Percentiles rank a stretch among this genome's conserved stretches.
Evolutionary conservation across 352 stramenopile genomes (phyloP).

Genomic region (Phytophthora multivora): DNA sequence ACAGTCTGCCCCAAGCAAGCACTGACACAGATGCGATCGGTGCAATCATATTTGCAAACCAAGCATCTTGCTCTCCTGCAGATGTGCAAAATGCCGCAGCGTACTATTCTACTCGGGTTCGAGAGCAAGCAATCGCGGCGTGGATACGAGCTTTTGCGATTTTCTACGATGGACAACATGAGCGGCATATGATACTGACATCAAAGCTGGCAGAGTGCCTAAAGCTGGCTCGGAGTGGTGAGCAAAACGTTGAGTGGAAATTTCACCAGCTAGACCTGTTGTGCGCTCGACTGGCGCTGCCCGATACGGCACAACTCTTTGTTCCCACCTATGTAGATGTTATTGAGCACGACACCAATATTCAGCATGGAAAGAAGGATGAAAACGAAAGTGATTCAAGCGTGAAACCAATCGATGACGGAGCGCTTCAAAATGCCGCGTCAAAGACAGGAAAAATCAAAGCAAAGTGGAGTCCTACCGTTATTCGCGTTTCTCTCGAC

Average conservation of each 20-base stretch:
- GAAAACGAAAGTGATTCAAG: conserved; percentile 28
- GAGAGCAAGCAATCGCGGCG: conserved; percentile 68
- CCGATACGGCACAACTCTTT: conserved; percentile 80
- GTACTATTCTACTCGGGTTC: conserved; percentile 59
- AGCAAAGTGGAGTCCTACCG: conserved; percentile 61
- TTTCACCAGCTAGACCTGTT: conserved; percentile 83
- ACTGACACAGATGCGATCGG: conserved; percentile 41
- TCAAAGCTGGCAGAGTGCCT: conserved; percentile 64
- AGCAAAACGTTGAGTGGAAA: conserved; percentile 50
- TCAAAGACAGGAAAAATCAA: conserved; percentile 68
- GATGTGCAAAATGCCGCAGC: conserved; percentile 52
- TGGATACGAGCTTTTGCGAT: conserved; percentile 78
- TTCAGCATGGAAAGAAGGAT: conserved; percentile 31
- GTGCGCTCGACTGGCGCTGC: conserved; percentile 72
- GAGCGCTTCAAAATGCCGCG: conserved; percentile 59
- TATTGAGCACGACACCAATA: conserved; percentile 46
- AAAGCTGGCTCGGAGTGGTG: conserved; percentile 31
- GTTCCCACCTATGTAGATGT: conserved; percentile 72
- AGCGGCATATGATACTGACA: conserved; percentile 60
- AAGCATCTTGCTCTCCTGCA: conserved; percentile 29
- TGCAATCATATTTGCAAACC: conserved; percentile 47
- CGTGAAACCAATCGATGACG: conserved; percentile 65
- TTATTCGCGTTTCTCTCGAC: conserved; percentile 64
- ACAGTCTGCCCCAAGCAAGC: conserved; percentile 17
- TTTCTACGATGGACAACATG: conserved; percentile 74